Evolutionary conservation across 495 filamentous ascomycete species (phyloP), one percentile per base, ranked within the genome.

Genomic region (Mytilinidion resinicola): DNA sequence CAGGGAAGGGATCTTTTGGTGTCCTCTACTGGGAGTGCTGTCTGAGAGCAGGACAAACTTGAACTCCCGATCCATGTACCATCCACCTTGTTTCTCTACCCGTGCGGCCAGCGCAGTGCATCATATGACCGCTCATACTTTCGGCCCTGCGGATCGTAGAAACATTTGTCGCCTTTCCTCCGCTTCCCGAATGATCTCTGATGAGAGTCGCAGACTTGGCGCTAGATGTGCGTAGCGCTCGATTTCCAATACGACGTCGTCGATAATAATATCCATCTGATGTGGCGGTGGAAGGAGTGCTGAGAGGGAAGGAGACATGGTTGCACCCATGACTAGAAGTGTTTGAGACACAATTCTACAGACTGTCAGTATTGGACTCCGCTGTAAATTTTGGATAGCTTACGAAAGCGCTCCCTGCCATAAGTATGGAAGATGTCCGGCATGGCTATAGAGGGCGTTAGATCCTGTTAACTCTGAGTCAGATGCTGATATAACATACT

Each of bases 391-490:
- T 8, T 50, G 51, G 36, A 14, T 7, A 15, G 58, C 64, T 58
- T 67, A 67, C 50, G 85, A 89, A 43, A 91, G 77, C 1, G 88
- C 88, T 36, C 88, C 88, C 73, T 90, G 87, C 86, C 87, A 90
- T 14, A 91, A 78, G 72, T 91, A 91, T n/a, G 87, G 88, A 70
- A 92, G 85, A 64, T 91, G 88, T 56, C 88, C 88, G 64, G 86
- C 87, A 64, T 89, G 87, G 75, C 25, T 30, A 30, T 30, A 30
- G 6, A 3, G 6, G 2, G 6, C 25, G 25, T 30, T 6, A 30
- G 25, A 30, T 30, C 25, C 25, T 6, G 25, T 3, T 2, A 30
- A 30, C 25, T 30, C 25, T 30, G 6, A 3, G 25, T 6, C 3
- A 30, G 25, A 30, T 3, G 25, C 6, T 3, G 6, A 30, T 3